phyloP scores from a whole-genome alignment of 306 rosid genomes.

The Cyclanthera cordifolia region DNA sequence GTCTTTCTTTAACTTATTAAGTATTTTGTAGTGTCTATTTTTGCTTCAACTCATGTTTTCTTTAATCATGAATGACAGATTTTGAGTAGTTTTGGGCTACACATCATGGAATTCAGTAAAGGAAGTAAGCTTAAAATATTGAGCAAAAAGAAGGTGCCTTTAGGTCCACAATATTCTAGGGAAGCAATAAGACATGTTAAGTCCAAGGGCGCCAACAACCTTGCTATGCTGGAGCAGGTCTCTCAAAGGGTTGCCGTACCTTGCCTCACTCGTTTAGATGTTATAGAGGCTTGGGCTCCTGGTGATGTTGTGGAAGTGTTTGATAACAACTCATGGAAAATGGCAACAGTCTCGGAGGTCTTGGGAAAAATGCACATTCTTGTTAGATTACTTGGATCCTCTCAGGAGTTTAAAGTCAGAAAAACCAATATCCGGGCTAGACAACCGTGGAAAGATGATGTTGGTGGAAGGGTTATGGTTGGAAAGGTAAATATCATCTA shows the following conservation, averaged over 20 bases:
- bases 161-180: slow-evolving; percentile 63
- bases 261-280: slow-evolving; percentile 47
- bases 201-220: slow-evolving; percentile 23
- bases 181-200: slow-evolving; percentile 60
- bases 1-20: not conserved
- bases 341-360: slow-evolving; percentile 68
- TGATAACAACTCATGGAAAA: slow-evolving; percentile 70
- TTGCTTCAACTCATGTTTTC: not conserved
- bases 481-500: slow-evolving; percentile 55
- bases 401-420: slow-evolving; percentile 52
- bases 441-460: slow-evolving; percentile 4
- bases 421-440: slow-evolving; percentile 54
- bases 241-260: slow-evolving; percentile 55
- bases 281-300: slow-evolving; percentile 39
- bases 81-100: not conserved
- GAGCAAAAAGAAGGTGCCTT: slow-evolving; percentile 60
- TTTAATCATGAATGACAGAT: not conserved
- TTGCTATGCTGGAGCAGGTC: slow-evolving; percentile 36
- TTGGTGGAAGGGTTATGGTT: slow-evolving; percentile 36
- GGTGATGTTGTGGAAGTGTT: slow-evolving; percentile 85
- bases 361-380: slow-evolving; percentile 39
- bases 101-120: slow-evolving; percentile 14
- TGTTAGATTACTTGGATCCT: slow-evolving; percentile 78
- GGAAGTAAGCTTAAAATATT: slow-evolving; percentile 65
- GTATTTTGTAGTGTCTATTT: not conserved